Evolutionary conservation across 345 rosid genomes (phyloP), one percentile per base, ranked within the genome.

Genomic region (Corymbia maculata): DNA sequence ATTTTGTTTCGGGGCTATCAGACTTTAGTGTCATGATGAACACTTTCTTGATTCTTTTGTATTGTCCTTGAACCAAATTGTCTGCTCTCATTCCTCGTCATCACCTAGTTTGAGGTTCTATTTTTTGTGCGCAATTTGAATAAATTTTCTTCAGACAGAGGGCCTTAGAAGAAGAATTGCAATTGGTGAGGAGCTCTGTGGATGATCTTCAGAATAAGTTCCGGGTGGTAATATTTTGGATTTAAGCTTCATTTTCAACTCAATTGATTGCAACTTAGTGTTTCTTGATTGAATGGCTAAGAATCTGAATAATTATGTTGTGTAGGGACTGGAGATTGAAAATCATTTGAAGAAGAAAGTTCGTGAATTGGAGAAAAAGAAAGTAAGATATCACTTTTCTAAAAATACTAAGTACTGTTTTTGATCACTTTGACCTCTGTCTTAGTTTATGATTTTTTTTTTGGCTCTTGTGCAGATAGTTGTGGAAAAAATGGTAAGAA

Each of bases 81-180:
- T 70, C 82, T 36, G 47, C 47, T 55, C 86, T 47, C 86, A 85
- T 51, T 85, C 86, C 86, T 85, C 10, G 13, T 85, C 26, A 42
- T n/a, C 45, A 21, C 28, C 45, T 68, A 87, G 44, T 51, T 90
- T 85, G 85, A 89, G 85, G 8, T 85, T 89, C 85, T 89, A 70
- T 89, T 88, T 85, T 91, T 89, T 53, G 85, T 89, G 51, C 86
- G 89, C 93, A 88, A 93, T 90, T 90, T 93, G 89, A 95, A 88
- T 94, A 95, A 97, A 92, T 92, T 93, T 92, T 90, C 92, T 94
- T 96, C 94, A 96, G 99, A 97, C 98, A 98, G 99, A 95, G 94
- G 94, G 95, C 97, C 88, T 90, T 98, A 88, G 99, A 98, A 93
- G 97, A 91, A 89, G 98, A 98, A 92, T 89, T 96, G 94, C 93